phyloP scores from a whole-genome alignment of 345 rosid species.

The Balakata baccata region DNA sequence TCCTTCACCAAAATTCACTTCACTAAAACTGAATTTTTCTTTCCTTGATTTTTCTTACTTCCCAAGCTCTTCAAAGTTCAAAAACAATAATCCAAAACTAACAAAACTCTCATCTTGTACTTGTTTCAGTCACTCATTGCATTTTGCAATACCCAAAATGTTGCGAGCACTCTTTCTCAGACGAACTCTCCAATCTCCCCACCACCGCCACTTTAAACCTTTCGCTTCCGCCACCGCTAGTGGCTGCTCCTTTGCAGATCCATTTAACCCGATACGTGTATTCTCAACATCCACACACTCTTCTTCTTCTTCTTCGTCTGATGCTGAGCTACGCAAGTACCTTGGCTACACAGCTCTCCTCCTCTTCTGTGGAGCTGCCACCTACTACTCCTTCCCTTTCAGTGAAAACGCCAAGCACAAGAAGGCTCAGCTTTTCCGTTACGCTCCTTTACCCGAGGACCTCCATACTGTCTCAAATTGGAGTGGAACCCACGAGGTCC shows the following conservation, averaged over 20 bases:
- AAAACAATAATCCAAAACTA: too few species aligned
- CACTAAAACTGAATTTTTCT: too few species aligned
- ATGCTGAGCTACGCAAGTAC: constrained; percentile 69
- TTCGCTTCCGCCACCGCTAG: constrained; percentile 13
- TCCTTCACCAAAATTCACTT: too few species aligned
- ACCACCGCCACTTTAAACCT: constrained; percentile 19
- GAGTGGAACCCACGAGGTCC: constrained; percentile 99
- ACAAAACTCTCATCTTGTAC: too few species aligned
- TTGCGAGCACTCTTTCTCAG: constrained; percentile 45
- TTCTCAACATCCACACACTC: constrained; percentile 41
- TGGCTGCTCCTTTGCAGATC: neutral
- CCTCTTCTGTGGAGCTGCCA: constrained; percentile 70
- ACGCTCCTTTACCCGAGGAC: constrained; percentile 90
- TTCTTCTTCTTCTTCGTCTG: constrained; percentile 47
- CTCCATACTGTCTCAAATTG: constrained; percentile 92
- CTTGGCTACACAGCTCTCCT: constrained; percentile 80
- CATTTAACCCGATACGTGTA: constrained; percentile 34
- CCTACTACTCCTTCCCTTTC: constrained; percentile 90
- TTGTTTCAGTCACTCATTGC: too few species aligned
- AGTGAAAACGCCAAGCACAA: constrained; percentile 76
- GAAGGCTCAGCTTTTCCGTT: constrained; percentile 83
- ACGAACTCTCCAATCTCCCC: constrained; percentile 39
- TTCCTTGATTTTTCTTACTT: too few species aligned
- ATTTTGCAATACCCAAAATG: constrained; percentile 34
- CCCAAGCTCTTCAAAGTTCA: too few species aligned